These are phyloP conservation scores for thale cress (Arabidopsis thaliana) DNA, from an alignment of 345 rosid genomes.

Conservation along the genomic window DNA sequence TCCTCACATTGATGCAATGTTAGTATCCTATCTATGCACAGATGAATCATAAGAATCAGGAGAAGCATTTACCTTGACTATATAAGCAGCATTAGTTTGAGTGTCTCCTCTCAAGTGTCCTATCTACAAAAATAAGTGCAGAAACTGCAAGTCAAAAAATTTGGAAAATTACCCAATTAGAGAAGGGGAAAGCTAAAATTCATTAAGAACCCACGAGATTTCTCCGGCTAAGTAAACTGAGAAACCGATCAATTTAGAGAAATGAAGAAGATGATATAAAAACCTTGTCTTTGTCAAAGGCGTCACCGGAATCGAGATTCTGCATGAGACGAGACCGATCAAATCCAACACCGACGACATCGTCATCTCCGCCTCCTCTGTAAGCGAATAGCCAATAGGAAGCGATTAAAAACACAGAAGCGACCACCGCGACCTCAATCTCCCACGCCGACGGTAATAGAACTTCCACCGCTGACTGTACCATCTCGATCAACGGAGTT, in stretches of 20 bases:
- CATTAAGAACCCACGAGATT: conserved; percentile 3
- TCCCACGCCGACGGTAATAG: conserved; percentile 93
- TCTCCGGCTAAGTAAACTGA: neutral
- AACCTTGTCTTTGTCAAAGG: conserved; percentile 73
- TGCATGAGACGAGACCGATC: conserved; percentile 55
- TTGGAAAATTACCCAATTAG: conserved; percentile 55
- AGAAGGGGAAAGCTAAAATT: neutral
- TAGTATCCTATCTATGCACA: neutral
- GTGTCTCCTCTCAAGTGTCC: conserved; percentile 63
- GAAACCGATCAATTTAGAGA: neutral
- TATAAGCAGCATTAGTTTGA: conserved; percentile 72
- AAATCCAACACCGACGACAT: conserved; percentile 36
- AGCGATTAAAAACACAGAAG: conserved; percentile 61
- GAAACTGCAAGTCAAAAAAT: conserved; percentile 86
- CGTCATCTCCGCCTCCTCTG: conserved; percentile 48
- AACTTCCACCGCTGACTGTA: conserved; percentile 47
- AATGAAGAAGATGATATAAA: neutral
- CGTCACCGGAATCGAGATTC: conserved; percentile 52
- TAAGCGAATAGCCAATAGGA: conserved; percentile 68
- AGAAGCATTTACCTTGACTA: conserved; percentile 41
- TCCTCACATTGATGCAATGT: conserved; percentile 11
- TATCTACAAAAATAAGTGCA: conserved; percentile 89
- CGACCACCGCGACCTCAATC: conserved; percentile 70
- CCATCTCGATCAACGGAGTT: conserved; percentile 48
- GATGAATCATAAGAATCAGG: neutral